A percentile compares a stretch with the other conserved stretches of the same genome.
phyloP scores from a whole-genome alignment of 176 grass and related monocot species.

The maize (Zea mays) region DNA sequence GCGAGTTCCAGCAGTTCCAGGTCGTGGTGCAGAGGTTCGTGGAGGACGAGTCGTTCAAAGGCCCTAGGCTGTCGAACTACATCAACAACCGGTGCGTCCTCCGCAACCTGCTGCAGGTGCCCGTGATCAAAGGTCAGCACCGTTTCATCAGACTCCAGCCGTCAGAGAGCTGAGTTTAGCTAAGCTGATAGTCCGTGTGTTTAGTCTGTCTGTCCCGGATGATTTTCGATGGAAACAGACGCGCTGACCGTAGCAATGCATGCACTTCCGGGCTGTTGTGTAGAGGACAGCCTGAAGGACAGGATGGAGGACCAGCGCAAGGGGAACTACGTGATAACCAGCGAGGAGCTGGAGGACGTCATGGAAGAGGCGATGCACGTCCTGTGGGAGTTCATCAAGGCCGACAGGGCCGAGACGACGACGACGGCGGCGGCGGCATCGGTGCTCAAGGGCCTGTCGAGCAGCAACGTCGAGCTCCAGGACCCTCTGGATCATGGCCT shows the following conservation, averaged over 20 bases:
- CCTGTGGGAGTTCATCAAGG: slow-evolving; percentile 92
- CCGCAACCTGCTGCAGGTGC: slow-evolving; percentile 79
- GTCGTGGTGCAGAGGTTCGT: slow-evolving; percentile 81
- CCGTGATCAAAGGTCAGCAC: slow-evolving; percentile 87
- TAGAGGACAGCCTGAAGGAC: slow-evolving; percentile 88
- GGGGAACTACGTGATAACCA: slow-evolving; percentile 59
- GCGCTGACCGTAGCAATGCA: not conserved
- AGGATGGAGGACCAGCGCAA: slow-evolving; percentile 76
- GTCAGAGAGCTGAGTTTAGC: no score
- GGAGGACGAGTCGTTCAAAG: slow-evolving; percentile 87
- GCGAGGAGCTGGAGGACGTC: slow-evolving; percentile 66
- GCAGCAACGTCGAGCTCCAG: slow-evolving; percentile 63
- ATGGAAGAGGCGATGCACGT: slow-evolving; percentile 80
- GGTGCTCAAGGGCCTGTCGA: slow-evolving; percentile 64
- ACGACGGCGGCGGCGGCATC: slow-evolving; percentile 34
- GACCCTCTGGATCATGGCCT: slow-evolving; percentile 66
- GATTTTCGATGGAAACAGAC: no score
- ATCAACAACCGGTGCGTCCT: slow-evolving; percentile 74
- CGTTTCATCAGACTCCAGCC: no score
- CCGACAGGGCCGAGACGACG: slow-evolving; percentile 61
- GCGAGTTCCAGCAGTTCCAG: slow-evolving; percentile 97
- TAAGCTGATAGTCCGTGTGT: no score
- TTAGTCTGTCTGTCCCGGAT: not conserved
- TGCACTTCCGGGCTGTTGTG: slow-evolving; percentile 15
- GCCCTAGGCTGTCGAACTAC: slow-evolving; percentile 82